Evolutionary conservation across 495 filamentous ascomycete species (phyloP).

Genomic region (Xylaria longipes): DNA sequence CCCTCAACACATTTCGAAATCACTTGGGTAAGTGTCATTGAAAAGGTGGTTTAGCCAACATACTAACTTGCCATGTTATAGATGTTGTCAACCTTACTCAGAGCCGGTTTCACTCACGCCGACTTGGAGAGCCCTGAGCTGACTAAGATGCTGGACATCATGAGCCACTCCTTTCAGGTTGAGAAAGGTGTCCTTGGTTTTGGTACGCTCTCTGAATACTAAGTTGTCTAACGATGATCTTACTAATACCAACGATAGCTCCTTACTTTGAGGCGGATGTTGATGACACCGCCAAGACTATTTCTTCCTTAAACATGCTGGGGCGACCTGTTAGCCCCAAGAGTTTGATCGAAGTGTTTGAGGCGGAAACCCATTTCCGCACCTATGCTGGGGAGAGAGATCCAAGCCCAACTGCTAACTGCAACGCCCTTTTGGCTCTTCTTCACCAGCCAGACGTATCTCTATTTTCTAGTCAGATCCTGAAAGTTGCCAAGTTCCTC

Average conservation of each 20-base stretch:
- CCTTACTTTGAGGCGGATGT: constrained; percentile 51
- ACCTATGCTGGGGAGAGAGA: constrained; percentile 50
- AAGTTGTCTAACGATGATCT: background rate
- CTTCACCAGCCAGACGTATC: constrained; percentile 28
- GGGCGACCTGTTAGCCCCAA: constrained; percentile 33
- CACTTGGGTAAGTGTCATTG: constrained; percentile 40
- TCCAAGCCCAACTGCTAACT: constrained; percentile 52
- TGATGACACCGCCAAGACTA: constrained; percentile 56
- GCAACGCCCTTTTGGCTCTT: constrained; percentile 50
- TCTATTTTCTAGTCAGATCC: constrained; percentile 28
- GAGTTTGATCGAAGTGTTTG: constrained; percentile 45
- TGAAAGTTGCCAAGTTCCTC: constrained; percentile 36
- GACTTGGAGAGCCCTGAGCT: constrained; percentile 33
- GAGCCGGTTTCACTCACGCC: constrained; percentile 31
- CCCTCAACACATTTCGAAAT: constrained; percentile 51
- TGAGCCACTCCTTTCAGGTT: constrained; percentile 28
- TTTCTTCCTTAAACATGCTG: constrained; percentile 43
- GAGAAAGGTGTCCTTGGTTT: constrained; percentile 31
- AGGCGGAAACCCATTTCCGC: constrained; percentile 44
- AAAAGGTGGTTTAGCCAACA: constrained; percentile 23
- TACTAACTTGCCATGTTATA: background rate
- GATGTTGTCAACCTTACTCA: constrained; percentile 31
- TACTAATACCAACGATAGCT: constrained; percentile 27
- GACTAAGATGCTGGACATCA: constrained; percentile 32
- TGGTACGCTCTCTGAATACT: constrained; percentile 28